Base-by-base conservation (phyloP, 768 basidiomycete genomes). In the Pleurotus djamor region DNA sequence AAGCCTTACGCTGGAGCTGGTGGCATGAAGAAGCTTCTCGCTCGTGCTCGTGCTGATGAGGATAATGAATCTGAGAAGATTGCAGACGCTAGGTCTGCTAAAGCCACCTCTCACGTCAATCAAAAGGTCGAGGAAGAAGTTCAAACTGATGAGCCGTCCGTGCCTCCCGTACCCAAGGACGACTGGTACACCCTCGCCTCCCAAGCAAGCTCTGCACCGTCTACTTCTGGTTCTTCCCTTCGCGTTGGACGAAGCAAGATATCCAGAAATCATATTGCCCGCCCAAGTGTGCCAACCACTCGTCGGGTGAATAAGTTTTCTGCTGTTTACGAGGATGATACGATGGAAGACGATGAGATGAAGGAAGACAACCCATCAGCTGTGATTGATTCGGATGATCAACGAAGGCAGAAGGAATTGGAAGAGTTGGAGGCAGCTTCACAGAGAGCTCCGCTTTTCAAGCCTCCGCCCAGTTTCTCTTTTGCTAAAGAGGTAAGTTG, bases 1-100 rank as follows among this genome's bases (percentile, higher is more conserved):
- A 92, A 92, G 65, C 91, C 91, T 3, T 92, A 92, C 65, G 86
- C 89, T 0, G 91, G 90, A 5, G 83, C 85, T 61, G 88, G 90
- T 55, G 88, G 89, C 0, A 86, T 91, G 80, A 91, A 88, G 76
- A 92, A 87, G 66, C 73, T 90, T 69, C 70, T 92, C 41, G 85
- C 87, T 17, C 80, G 83, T 63, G 54, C 54, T 38, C 54, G 54
- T 43, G 54, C 54, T 28, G 54, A 43, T 43, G 37, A n/a, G 5
- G 54, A 10, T n/a, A 41, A 41, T 21, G 41, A 56, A 44, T 5
- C 12, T n/a, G 36, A 41, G 4, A 33, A 32, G 45, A 47, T 10
- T 28, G 5, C 4, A 56, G 28, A 28, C 21, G 21, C 21, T 3
- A 28, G 21, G 21, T 28, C 21, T 28, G 21, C 21, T 28, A 28